Evolutionary conservation across 352 stramenopile species (phyloP).

Genomic region (Phytopythium montanum): DNA sequence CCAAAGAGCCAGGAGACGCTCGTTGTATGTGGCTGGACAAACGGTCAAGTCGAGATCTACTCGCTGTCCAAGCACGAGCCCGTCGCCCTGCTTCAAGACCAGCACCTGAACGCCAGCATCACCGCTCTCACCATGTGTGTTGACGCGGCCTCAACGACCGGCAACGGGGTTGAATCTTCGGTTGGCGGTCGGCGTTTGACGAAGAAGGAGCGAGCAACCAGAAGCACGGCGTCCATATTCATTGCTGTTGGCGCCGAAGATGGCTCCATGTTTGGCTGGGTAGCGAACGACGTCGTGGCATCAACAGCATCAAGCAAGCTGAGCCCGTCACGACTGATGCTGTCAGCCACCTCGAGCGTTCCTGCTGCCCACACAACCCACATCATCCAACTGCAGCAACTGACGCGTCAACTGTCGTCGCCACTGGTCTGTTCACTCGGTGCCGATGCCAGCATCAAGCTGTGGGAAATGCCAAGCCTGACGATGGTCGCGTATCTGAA

Average conservation of each 20-base stretch:
- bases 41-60: slow-evolving; percentile 44
- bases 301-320: not conserved
- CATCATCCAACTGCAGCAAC: slow-evolving; percentile 30
- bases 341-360: slow-evolving; percentile 19
- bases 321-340: slow-evolving; percentile 11
- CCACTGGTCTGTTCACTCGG: slow-evolving; percentile 32
- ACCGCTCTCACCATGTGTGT: slow-evolving; percentile 20
- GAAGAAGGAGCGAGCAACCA: not conserved
- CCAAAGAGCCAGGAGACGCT: slow-evolving; percentile 10
- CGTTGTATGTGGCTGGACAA: slow-evolving; percentile 49
- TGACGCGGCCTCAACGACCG: not conserved
- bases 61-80: slow-evolving; percentile 12
- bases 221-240: not conserved
- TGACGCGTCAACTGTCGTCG: slow-evolving; percentile 8
- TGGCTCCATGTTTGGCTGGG: slow-evolving; percentile 39
- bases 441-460: slow-evolving; percentile 55
- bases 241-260: slow-evolving; percentile 36
- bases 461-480: slow-evolving; percentile 43
- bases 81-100: slow-evolving; percentile 43
- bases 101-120: slow-evolving; percentile 32
- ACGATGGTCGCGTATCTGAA: slow-evolving; percentile 39
- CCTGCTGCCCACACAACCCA: slow-evolving; percentile 41
- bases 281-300: slow-evolving; percentile 7
- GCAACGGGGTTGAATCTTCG: not conserved
- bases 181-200: not conserved